These are phyloP conservation scores for Penicillium sp. DNA, from an alignment of 2,329 filamentous ascomycete genomes.

Conservation along the genomic window DNA sequence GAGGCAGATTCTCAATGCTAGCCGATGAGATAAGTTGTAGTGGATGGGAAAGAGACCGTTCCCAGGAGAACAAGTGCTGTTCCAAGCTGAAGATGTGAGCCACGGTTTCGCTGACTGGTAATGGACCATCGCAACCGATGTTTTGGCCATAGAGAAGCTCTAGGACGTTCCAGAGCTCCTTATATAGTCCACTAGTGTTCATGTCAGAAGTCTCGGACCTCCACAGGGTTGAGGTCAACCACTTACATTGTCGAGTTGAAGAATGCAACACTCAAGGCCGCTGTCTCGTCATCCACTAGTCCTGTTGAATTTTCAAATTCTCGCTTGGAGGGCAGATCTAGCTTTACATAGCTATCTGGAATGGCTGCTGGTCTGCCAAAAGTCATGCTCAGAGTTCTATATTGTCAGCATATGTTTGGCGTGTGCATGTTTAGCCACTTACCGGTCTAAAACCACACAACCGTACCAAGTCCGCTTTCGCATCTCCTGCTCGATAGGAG, in stretches of 20 bases:
- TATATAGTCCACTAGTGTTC: constrained; percentile 31
- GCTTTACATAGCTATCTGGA: constrained; percentile 45
- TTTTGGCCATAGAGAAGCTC: constrained; percentile 49
- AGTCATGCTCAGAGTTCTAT: constrained; percentile 52
- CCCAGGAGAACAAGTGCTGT: constrained; percentile 19
- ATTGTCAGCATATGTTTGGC: background rate
- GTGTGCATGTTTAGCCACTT: background rate
- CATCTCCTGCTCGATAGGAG: constrained; percentile 48
- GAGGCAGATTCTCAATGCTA: background rate
- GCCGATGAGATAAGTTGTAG: constrained; percentile 10
- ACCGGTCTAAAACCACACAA: constrained; percentile 51
- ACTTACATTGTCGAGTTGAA: constrained; percentile 29
- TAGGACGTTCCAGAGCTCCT: constrained; percentile 37
- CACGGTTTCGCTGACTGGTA: constrained; percentile 30
- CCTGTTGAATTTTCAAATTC: constrained; percentile 7
- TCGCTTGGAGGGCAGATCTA: constrained; percentile 35
- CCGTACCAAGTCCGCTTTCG: constrained; percentile 53
- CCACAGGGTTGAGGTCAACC: background rate
- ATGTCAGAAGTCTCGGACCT: background rate
- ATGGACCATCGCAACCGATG: constrained; percentile 36
- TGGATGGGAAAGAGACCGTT: constrained; percentile 12
- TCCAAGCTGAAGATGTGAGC: constrained; percentile 36
- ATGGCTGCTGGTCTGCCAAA: constrained; percentile 52
- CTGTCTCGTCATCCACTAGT: background rate
- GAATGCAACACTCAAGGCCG: constrained; percentile 15